Conservation (phyloP, 352 stramenopile species). For the Peronospora tabacina region DNA sequence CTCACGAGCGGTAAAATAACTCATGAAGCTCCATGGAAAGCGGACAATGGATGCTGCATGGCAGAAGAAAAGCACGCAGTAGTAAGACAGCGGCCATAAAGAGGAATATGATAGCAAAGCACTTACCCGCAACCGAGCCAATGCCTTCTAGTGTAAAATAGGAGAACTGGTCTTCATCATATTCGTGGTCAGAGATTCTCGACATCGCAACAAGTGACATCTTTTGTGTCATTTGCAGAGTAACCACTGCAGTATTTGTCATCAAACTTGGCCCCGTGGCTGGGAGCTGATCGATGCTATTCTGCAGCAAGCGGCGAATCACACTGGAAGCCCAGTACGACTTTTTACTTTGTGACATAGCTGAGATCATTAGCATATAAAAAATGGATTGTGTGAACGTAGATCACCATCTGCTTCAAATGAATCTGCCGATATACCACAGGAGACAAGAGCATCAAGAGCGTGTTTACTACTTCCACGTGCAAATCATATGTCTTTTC, state of each 20-base stretch:
- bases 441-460: conserved; percentile 62
- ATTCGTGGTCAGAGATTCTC: conserved; percentile 30
- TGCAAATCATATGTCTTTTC: conserved; percentile 59
- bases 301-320: conserved; percentile 52
- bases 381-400: conserved; percentile 56
- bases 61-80: conserved; percentile 2
- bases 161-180: conserved; percentile 55
- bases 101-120: neutral
- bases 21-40: conserved; percentile 52
- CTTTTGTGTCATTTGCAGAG: conserved; percentile 36
- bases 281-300: conserved; percentile 46
- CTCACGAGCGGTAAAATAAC: conserved; percentile 58
- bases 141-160: conserved; percentile 66
- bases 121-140: conserved; percentile 51
- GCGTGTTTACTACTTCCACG: conserved; percentile 64
- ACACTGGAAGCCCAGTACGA: conserved; percentile 41
- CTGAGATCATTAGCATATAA: conserved; percentile 47
- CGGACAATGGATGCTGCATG: conserved; percentile 49
- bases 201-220: conserved; percentile 65
- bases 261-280: conserved; percentile 28
- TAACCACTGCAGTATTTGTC: conserved; percentile 30
- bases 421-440: conserved; percentile 57
- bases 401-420: conserved; percentile 37
- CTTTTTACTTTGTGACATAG: conserved; percentile 31
- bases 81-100: conserved; percentile 1